Evolutionary conservation across 2,329 filamentous ascomycete genomes (phyloP), one percentile per base, ranked within the genome.

Genomic region (Claviceps lovelessii): DNA sequence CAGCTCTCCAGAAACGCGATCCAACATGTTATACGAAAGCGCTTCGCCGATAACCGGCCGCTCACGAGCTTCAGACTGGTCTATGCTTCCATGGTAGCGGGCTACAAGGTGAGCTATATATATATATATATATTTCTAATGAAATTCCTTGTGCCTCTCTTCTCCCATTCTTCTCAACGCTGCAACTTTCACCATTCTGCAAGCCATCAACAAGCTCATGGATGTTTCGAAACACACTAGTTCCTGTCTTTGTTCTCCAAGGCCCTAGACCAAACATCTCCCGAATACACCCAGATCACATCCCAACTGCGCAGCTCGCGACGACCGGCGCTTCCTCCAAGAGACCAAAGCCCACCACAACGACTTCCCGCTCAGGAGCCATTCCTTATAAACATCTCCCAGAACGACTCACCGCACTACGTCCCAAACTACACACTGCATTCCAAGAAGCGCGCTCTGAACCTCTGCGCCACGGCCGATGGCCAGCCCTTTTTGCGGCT

Each of bases 401-500:
- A 51, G 11, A 59, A 64, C 49, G 65, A 70, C 17, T 65, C 68
- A 0, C 74, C 76, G 19, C 63, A 72, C 2, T 81, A 86, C 61
- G 71, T 71, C 8, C 70, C 71, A 1, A 70, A 70, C 3, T 48
- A 63, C 9, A 73, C 73, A 1, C 78, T 80, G 13, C 29, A 42
- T 6, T 59, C 63, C 28, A 60, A 63, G 23, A 61, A 59, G 19
- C 64, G 77, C 49, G 73, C 88, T 2, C 86, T 86, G 1, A 69
- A 70, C 1, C 63, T 88, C 1, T 65, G 64, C 42, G 70, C 77
- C 37, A 75, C 77, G 4, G 74, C 81, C 2, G 72, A 74, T 45
- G 75, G 74, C 31, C 67, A 83, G 29, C 79, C 85, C 0, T 85
- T 90, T 62, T 66, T 91, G 33, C 80, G 86, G 41, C 68, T 84